Evolutionary conservation across 345 rosid species (phyloP).

Genomic region (Citrus sinensis): DVS_A1.0 CM039161.1:23553501-23554000

Average conservation of each 20-base stretch:
- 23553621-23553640: conserved; percentile 56
- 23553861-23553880: conserved; percentile 80
- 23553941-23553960: neutral
- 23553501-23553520: neutral
- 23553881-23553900: conserved; percentile 57
- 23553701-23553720: conserved; percentile 5
- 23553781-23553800: conserved; percentile 47
- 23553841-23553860: conserved; percentile 56
- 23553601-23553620: conserved; percentile 57
- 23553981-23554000: conserved; percentile 12
- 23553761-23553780: conserved; percentile 56
- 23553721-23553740: neutral
- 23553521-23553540: conserved; percentile 24
- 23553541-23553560: conserved; percentile 52
- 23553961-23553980: neutral
- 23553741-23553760: conserved; percentile 8
- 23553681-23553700: conserved; percentile 1
- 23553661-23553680: neutral
- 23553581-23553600: conserved; percentile 55
- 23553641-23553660: conserved; percentile 65
- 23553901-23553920: conserved; percentile 21
- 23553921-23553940: neutral
- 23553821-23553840: conserved; percentile 52
- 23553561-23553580: conserved; percentile 46
- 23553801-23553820: conserved; percentile 63